phyloP scores from a whole-genome alignment of 768 basidiomycete genomes.

The Arthromyces matolae region DNA sequence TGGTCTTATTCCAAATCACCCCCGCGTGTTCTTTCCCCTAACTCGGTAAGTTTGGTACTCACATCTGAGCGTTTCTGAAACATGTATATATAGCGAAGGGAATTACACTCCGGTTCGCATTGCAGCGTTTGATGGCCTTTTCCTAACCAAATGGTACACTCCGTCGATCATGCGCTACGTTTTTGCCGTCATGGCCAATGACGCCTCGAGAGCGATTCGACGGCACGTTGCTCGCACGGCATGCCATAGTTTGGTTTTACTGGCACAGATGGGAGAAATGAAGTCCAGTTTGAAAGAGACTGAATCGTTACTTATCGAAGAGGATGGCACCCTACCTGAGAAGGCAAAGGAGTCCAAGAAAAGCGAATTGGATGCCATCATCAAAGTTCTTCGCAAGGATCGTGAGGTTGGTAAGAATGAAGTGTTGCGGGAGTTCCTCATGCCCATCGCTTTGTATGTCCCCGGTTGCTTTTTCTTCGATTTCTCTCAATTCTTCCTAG shows the following conservation, averaged over 20 bases:
- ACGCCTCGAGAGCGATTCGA: conserved; percentile 77
- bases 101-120: conserved; percentile 90
- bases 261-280: conserved; percentile 90
- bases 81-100: conserved; percentile 67
- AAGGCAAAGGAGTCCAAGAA: conserved; percentile 74
- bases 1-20: conserved; percentile 73
- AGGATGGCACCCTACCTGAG: conserved; percentile 72
- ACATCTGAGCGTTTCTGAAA: not conserved
- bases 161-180: conserved; percentile 85
- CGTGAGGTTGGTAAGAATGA: conserved; percentile 81
- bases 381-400: conserved; percentile 86
- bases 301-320: conserved; percentile 79
- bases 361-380: conserved; percentile 78
- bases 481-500: conserved; percentile 33
- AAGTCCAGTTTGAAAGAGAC: conserved; percentile 69
- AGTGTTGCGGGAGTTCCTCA: conserved; percentile 70
- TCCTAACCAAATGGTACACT: conserved; percentile 85
- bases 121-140: conserved; percentile 91
- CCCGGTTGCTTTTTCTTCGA: conserved; percentile 20
- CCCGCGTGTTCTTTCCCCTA: conserved; percentile 77
- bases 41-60: conserved; percentile 59
- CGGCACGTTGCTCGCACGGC: conserved; percentile 85
- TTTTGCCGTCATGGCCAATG: conserved; percentile 80
- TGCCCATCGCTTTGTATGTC: conserved; percentile 76
- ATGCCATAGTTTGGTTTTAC: conserved; percentile 80